phyloP scores from a whole-genome alignment of 805 yeast genomes.

The Ogataea degrootiae region DNA sequence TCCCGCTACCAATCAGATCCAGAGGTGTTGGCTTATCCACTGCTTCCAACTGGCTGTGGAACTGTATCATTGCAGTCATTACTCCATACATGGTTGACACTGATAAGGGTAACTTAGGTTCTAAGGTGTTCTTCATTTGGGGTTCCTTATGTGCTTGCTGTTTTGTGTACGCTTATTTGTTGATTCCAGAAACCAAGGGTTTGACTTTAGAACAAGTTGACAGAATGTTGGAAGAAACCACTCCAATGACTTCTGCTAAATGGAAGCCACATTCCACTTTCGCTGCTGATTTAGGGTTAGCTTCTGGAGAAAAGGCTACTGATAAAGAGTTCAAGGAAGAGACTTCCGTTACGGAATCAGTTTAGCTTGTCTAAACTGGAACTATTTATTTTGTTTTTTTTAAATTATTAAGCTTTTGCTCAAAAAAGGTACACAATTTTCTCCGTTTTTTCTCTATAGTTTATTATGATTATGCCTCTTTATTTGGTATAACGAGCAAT shows the following conservation, averaged over 20 bases:
- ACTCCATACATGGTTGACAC: constrained; percentile 69
- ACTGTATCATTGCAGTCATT: constrained; percentile 68
- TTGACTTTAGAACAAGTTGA: constrained; percentile 44
- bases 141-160: constrained; percentile 8
- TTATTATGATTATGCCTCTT: too few relatives aligned
- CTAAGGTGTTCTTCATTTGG: constrained; percentile 38
- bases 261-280: constrained; percentile 32
- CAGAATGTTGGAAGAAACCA: constrained; percentile 13
- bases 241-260: constrained; percentile 23
- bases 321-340: background rate
- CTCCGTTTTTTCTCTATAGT: too few relatives aligned
- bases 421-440: too few relatives aligned
- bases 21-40: constrained; percentile 67
- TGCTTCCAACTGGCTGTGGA: constrained; percentile 77
- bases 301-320: background rate
- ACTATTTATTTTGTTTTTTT: too few relatives aligned
- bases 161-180: constrained; percentile 28
- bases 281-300: background rate
- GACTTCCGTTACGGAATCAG: too few relatives aligned
- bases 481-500: too few relatives aligned
- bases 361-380: too few relatives aligned
- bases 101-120: constrained; percentile 45
- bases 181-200: constrained; percentile 45
- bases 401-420: too few relatives aligned
- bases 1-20: constrained; percentile 70